Evolutionary conservation across 495 filamentous ascomycete species (phyloP), one percentile per base, ranked within the genome.

Genomic region (Articulospora tetracladia): DNA sequence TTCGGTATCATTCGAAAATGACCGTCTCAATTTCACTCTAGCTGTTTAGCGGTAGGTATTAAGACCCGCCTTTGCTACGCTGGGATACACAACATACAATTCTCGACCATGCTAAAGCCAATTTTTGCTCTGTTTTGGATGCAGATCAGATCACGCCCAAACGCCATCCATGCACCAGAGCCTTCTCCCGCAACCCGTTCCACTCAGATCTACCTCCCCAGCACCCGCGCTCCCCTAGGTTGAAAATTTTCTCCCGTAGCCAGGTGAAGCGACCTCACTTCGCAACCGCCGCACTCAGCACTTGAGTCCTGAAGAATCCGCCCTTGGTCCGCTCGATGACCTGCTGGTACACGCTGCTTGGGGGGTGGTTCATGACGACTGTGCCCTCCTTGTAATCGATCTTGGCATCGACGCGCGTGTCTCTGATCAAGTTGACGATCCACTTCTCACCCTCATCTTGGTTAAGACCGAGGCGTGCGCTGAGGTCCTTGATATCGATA

Each of bases 341-440:
- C 74, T 98, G 94, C 78, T 98, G 94, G 78, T 98, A 98, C 55
- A 98, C 93, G 26, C 90, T 95, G 77, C 92, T 92, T 20, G 94
- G 93, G 47, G 94, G 94, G 77, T 98, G 94, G 78, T 98, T 98
- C 94, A 98, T 98, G 60, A 98, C 86, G 26, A 98, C 94, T 41
- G 94, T 98, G 66, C 94, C 94, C 76, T 93, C 91, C 79, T 98
- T 89, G 77, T 96, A 98, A 74, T 98, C 94, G 65, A 98, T 95
- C 84, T 98, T 98, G 62, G 95, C 94, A 68, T 98, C 94, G 41
- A 98, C 90, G 53, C 94, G 83, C 1, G 94, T 98, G 72, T 98
- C 94, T 59, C 94, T 86, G 76, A 98, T 98, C 47, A 98, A 83
- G 77, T 98, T 98, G 60, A 98, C 94, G 65, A 98, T 98, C 95